Base-by-base conservation (phyloP, 495 filamentous ascomycete species). In the Astrocystis sublimbata region DNA sequence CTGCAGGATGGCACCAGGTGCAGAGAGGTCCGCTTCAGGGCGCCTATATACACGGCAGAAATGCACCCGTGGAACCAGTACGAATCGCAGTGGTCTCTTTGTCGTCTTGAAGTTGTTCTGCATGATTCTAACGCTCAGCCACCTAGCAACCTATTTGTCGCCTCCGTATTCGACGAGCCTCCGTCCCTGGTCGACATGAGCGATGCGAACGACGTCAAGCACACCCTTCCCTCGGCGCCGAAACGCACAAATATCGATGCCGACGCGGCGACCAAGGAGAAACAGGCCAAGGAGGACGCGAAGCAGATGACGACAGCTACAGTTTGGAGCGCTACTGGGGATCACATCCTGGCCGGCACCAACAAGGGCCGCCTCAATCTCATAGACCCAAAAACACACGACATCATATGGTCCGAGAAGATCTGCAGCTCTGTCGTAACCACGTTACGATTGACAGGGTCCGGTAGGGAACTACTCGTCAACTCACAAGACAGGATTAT, bases 321-420 rank as follows among this genome's bases (percentile, higher is more conserved):
- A 1, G 83, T 96, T 30, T 99, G 96, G 78, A 93, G 90, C 0
- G 84, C 85, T 0, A 80, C 88, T 2, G 94, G 94, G 21, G 87
- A 92, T 49, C 89, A 97, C 73, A 89, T 99, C 31, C 81, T 98
- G 19, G 85, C 92, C 1, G 94, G 92, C 7, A 98, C 94, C 4
- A 96, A 87, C 58, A 97, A 96, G 74, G 94, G 94, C 30, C 94
- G 92, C 83, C 81, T 97, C 62, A 98, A 98, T 73, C 90, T 99
- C 49, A 94, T 97, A 73, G 88, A 91, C 65, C 89, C 91, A 5
- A 81, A 83, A 51, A 89, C 88, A 0, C 86, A 82, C 69, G 82
- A 89, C 51, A 91, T 91, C 13, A 89, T 96, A 60, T 89, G 92
- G 80, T 96, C 91, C 40, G 89, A 87, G 41, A 90, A 91, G 59